Conservation (phyloP, 805 yeast species). For the Saturnispora galanensis region DNA sequence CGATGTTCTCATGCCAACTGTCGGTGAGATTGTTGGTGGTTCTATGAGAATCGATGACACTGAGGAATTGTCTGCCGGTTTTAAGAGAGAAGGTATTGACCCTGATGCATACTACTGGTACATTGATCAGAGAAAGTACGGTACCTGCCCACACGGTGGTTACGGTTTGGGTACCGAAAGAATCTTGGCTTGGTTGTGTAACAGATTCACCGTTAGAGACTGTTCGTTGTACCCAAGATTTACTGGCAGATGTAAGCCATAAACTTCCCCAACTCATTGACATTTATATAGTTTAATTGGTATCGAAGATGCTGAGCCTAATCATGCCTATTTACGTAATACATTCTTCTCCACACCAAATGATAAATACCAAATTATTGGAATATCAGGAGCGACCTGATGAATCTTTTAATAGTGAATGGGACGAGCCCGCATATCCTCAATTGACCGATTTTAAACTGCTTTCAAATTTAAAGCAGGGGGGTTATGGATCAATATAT, state of each 20-base stretch:
- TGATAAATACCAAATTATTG: not conserved
- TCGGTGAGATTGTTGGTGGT: conserved; percentile 98
- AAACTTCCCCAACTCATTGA: conserved; percentile 7
- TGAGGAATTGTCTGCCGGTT: conserved; percentile 80
- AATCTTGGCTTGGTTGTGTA: conserved; percentile 95
- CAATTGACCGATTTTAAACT: not conserved
- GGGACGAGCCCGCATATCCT: not conserved
- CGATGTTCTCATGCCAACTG: conserved; percentile 97
- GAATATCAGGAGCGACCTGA: not conserved
- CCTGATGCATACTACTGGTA: conserved; percentile 90
- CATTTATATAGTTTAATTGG: not conserved
- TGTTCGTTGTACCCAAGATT: conserved; percentile 97
- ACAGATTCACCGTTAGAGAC: conserved; percentile 96
- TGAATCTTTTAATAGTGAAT: not conserved
- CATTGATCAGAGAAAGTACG: conserved; percentile 90
- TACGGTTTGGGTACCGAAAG: conserved; percentile 98
- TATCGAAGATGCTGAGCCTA: not conserved
- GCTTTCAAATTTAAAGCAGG: conserved; percentile 51
- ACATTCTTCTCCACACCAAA: not conserved
- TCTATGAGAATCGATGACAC: conserved; percentile 89
- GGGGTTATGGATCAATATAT: conserved; percentile 87
- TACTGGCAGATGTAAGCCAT: conserved; percentile 97
- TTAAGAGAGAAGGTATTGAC: conserved; percentile 85
- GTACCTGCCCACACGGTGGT: conserved; percentile 98
- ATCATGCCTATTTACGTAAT: not conserved